A percentile compares a stretch with the other conserved stretches of the same genome.
Evolutionary conservation across 2,329 filamentous ascomycete genomes (phyloP).

Genomic region (Claviceps fusiformis): DNA sequence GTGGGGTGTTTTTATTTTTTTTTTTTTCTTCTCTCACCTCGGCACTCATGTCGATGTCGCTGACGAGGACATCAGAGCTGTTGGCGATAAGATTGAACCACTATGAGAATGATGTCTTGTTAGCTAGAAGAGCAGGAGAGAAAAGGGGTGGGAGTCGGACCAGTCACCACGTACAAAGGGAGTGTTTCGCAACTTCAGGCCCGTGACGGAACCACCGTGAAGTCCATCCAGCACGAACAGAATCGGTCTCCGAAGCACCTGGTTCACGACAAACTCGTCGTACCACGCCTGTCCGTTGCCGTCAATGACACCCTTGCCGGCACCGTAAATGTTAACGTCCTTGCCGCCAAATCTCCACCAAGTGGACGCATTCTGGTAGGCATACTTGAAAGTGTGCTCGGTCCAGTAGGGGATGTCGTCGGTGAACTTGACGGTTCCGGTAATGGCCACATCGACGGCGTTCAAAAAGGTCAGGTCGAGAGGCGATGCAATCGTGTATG

Average conservation of each 20-base stretch:
- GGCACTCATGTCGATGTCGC: conserved; percentile 46
- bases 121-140: neutral
- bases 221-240: conserved; percentile 44
- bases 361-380: conserved; percentile 48
- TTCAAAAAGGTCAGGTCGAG: conserved; percentile 52
- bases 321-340: conserved; percentile 51
- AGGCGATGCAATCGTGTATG: conserved; percentile 50
- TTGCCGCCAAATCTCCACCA: conserved; percentile 20
- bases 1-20: neutral
- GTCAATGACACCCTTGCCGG: conserved; percentile 29
- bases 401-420: conserved; percentile 59
- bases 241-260: conserved; percentile 41
- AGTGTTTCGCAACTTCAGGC: conserved; percentile 47
- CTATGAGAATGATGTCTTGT: conserved; percentile 4
- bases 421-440: conserved; percentile 46
- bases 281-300: conserved; percentile 55
- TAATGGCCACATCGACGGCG: conserved; percentile 45
- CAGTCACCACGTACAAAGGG: conserved; percentile 11
- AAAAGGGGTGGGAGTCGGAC: too few species aligned
- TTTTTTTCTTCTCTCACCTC: conserved; percentile 11
- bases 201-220: conserved; percentile 41
- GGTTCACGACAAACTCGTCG: conserved; percentile 27
- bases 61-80: conserved; percentile 48
- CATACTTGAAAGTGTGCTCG: conserved; percentile 46
- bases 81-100: conserved; percentile 49